phyloP scores from a whole-genome alignment of 1,139 yeast genomes.

The Candida neerlandica region DNA sequence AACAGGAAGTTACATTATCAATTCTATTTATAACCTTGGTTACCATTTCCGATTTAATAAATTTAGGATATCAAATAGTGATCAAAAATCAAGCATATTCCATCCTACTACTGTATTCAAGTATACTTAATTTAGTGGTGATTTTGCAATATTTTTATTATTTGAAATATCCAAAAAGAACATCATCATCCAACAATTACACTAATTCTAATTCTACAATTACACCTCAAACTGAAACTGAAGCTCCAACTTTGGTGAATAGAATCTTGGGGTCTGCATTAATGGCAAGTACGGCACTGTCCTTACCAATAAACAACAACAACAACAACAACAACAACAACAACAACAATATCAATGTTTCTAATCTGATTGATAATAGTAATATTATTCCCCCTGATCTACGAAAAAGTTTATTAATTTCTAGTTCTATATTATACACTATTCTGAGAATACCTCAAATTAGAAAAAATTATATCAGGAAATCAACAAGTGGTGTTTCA shows the following conservation, averaged over 20 bases:
- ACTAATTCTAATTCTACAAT: too few species aligned
- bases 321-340: not conserved
- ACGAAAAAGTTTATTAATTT: not conserved
- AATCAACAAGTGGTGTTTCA: slow-evolving; percentile 42
- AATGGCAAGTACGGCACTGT: not conserved
- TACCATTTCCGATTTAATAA: slow-evolving; percentile 81
- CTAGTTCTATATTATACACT: slow-evolving; percentile 3
- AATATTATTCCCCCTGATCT: not conserved
- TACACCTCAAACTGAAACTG: not conserved
- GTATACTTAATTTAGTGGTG: slow-evolving; percentile 70
- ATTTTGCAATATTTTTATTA: slow-evolving; percentile 55
- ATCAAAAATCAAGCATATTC: slow-evolving; percentile 61
- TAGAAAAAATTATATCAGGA: slow-evolving; percentile 32
- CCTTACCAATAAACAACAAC: not conserved
- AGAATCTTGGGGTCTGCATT: slow-evolving; percentile 8
- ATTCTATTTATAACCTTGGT: slow-evolving; percentile 68
- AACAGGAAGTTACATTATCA: slow-evolving; percentile 78
- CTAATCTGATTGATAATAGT: not conserved
- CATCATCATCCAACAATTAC: not conserved
- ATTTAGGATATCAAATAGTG: slow-evolving; percentile 71
- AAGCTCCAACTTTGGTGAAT: slow-evolving; percentile 4
- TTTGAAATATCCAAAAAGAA: slow-evolving; percentile 4
- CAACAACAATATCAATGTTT: not conserved
- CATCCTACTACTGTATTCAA: slow-evolving; percentile 50
- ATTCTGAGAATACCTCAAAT: slow-evolving; percentile 82